phyloP scores from a whole-genome alignment of 805 yeast genomes.

The Candida odintsovae region DNA sequence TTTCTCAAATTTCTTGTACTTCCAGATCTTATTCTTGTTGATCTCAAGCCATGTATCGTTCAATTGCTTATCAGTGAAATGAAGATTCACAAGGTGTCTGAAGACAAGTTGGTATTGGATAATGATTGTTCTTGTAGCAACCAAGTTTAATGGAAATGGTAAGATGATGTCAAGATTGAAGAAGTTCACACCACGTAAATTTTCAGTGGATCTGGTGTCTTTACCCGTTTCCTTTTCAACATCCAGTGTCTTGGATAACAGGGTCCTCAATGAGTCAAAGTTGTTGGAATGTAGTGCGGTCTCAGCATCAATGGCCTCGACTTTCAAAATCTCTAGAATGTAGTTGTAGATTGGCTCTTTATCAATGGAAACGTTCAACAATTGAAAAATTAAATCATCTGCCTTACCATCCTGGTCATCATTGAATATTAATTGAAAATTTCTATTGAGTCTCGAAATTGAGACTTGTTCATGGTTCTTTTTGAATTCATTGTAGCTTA shows the following conservation, averaged over 20 bases:
- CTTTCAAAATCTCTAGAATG: slow-evolving; percentile 45
- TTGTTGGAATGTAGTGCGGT: slow-evolving; percentile 41
- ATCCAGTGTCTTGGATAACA: slow-evolving; percentile 38
- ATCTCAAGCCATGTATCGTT: slow-evolving; percentile 71
- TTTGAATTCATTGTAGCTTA: slow-evolving; percentile 46
- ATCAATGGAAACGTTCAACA: slow-evolving; percentile 35
- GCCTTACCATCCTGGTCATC: slow-evolving; percentile 5
- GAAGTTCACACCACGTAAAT: slow-evolving; percentile 41
- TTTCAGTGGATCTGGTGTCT: slow-evolving; percentile 23
- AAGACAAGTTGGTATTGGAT: slow-evolving; percentile 77
- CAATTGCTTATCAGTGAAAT: slow-evolving; percentile 52
- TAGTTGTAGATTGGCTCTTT: slow-evolving; percentile 33
- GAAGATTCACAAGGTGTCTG: slow-evolving; percentile 61
- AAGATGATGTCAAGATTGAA: slow-evolving; percentile 52
- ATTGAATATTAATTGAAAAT: slow-evolving; percentile 15
- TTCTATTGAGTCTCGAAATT: slow-evolving; percentile 27
- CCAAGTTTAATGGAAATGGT: slow-evolving; percentile 83
- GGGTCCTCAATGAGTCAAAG: slow-evolving; percentile 36
- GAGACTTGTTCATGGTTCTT: slow-evolving; percentile 30
- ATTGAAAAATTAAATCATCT: slow-evolving; percentile 21
- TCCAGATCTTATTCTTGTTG: slow-evolving; percentile 63
- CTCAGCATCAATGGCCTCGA: slow-evolving; percentile 50
- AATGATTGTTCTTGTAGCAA: slow-evolving; percentile 63
- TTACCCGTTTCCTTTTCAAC: slow-evolving; percentile 8
- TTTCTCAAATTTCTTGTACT: slow-evolving; percentile 35